Percentiles rank a stretch among this genome's conserved stretches.
Conservation (phyloP, 2,329 filamentous ascomycete genomes). For the Magnaporthales sp. region DNA sequence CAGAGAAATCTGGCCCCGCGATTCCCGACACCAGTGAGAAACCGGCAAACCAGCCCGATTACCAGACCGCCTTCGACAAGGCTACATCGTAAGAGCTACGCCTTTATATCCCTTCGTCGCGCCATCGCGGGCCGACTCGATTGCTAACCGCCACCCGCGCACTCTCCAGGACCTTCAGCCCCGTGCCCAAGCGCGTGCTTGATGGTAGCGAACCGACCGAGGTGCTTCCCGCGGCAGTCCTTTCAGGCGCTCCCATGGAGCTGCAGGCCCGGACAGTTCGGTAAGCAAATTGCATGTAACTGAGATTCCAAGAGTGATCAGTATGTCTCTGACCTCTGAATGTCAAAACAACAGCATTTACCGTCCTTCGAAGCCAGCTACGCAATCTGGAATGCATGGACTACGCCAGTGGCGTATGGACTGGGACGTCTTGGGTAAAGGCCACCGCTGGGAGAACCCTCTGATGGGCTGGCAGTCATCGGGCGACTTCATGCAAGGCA, state of each 20-base stretch:
- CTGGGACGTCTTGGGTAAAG: constrained; percentile 89
- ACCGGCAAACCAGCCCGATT: constrained; percentile 65
- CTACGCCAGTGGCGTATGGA: constrained; percentile 91
- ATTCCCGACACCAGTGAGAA: constrained; percentile 17
- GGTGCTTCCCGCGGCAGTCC: constrained; percentile 68
- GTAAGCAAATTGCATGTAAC: constrained; percentile 39
- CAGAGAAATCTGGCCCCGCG: constrained; percentile 24
- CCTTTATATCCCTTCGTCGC: not conserved
- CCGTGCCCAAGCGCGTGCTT: constrained; percentile 81
- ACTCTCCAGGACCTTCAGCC: constrained; percentile 67
- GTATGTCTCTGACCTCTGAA: not conserved
- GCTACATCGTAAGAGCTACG: constrained; percentile 69
- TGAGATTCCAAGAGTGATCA: not conserved
- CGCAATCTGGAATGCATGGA: constrained; percentile 87
- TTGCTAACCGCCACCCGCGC: not conserved
- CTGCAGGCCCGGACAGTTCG: constrained; percentile 89
- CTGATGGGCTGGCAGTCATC: constrained; percentile 99
- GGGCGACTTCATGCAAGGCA: constrained; percentile 90
- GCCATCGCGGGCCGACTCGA: not conserved
- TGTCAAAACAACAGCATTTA: constrained; percentile 62
- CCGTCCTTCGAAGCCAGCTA: constrained; percentile 85
- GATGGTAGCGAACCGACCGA: constrained; percentile 78
- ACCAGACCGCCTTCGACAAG: constrained; percentile 72
- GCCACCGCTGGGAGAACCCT: constrained; percentile 96
- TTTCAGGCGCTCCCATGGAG: constrained; percentile 89